These are phyloP conservation scores for Millerago galiae DNA, from an alignment of 805 yeast genomes.

Conservation along the genomic window DNA sequence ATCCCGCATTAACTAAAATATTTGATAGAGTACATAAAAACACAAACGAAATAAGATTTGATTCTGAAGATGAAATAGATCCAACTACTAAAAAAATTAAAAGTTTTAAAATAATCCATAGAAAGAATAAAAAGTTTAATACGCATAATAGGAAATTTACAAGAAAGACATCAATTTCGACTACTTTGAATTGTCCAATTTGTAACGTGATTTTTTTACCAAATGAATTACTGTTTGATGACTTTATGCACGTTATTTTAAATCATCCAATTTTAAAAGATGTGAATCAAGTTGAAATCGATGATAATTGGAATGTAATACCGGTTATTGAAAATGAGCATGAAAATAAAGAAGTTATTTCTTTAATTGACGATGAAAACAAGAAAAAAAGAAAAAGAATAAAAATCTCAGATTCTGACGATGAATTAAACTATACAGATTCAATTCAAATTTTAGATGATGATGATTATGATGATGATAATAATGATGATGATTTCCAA, in stretches of 20 bases:
- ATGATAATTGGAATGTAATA: slow-evolving; percentile 1
- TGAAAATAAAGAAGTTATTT: neutral
- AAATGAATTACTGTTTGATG: slow-evolving; percentile 4
- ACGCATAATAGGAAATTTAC: slow-evolving; percentile 1
- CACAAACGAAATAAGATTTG: neutral
- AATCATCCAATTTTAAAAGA: slow-evolving; percentile 2
- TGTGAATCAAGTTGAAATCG: neutral
- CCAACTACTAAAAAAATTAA: neutral
- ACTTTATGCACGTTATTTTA: slow-evolving; percentile 5
- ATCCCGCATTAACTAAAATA: neutral
- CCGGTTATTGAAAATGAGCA: neutral
- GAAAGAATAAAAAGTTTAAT: neutral
- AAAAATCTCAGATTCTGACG: neutral
- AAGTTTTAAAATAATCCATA: neutral
- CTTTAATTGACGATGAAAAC: slow-evolving; percentile 2
- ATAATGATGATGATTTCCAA: neutral
- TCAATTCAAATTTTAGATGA: neutral
- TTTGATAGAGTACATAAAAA: slow-evolving; percentile 1
- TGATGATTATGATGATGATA: neutral
- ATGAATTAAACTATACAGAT: neutral
- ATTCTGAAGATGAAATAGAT: neutral
- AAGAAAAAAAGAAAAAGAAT: neutral
- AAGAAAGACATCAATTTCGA: neutral
- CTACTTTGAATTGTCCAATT: slow-evolving; percentile 1
- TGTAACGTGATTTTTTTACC: slow-evolving; percentile 1